Conservation (phyloP, 1,284 basidiomycete species). For the Xanthoconium separans region DNA sequence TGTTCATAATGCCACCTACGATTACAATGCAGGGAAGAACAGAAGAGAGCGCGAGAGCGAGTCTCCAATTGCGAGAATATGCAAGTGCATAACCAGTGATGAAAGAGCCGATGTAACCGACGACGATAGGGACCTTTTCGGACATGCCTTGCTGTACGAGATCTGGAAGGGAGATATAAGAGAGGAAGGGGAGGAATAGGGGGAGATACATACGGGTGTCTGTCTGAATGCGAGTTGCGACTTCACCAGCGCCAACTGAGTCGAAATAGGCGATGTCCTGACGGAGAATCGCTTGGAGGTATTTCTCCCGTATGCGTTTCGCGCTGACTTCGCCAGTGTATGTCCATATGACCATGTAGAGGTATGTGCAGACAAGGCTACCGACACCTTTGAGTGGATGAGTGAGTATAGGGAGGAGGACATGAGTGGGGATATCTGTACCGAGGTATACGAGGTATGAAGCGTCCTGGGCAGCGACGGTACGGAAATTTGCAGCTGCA, state of each 20-base stretch:
- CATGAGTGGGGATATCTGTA: conserved; percentile 35
- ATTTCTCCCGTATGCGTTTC: conserved; percentile 77
- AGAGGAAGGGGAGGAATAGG: not conserved
- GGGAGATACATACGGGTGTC: conserved; percentile 67
- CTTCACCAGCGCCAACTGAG: conserved; percentile 90
- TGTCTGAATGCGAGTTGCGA: conserved; percentile 93
- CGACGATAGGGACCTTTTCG: conserved; percentile 78
- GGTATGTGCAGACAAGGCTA: conserved; percentile 65
- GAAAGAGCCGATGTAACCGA: conserved; percentile 67
- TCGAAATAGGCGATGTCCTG: conserved; percentile 93
- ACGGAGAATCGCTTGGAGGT: conserved; percentile 74
- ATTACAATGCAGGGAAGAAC: conserved; percentile 89
- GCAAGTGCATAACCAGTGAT: conserved; percentile 80
- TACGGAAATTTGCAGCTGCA: conserved; percentile 52
- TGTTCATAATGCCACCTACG: conserved; percentile 80
- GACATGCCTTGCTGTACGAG: conserved; percentile 41
- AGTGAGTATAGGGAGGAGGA: not conserved
- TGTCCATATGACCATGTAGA: conserved; percentile 87
- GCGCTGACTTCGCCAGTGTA: conserved; percentile 88
- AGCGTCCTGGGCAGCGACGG: conserved; percentile 55
- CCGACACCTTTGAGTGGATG: conserved; percentile 49
- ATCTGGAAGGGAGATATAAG: not conserved
- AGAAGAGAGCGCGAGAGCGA: conserved; percentile 84
- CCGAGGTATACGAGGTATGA: conserved; percentile 71
- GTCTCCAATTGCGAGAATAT: conserved; percentile 73